phyloP scores from a whole-genome alignment of 2,329 filamentous ascomycete genomes.

The Bipolaris oryzae region DNA sequence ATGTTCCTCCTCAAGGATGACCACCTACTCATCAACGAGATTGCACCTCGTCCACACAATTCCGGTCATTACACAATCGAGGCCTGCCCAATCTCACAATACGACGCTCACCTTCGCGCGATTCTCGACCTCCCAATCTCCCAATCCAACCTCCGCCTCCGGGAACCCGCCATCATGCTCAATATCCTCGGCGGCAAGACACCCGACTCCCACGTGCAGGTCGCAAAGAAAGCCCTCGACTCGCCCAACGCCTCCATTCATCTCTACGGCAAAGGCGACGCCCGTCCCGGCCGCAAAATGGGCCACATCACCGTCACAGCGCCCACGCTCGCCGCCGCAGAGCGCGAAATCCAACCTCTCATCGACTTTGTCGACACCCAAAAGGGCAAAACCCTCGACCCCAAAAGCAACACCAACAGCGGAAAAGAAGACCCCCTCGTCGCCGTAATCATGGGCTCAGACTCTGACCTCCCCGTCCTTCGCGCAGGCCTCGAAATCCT shows the following conservation, averaged over 20 bases:
- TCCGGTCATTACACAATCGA: conserved; percentile 96
- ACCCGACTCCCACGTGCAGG: conserved; percentile 66
- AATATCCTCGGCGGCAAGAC: conserved; percentile 57
- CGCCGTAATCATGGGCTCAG: conserved; percentile 82
- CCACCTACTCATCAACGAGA: conserved; percentile 80
- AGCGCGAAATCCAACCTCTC: conserved; percentile 71
- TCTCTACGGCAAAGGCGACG: conserved; percentile 86
- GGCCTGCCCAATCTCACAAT: conserved; percentile 87
- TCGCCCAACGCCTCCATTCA: conserved; percentile 71
- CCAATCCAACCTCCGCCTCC: conserved; percentile 60
- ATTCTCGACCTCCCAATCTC: conserved; percentile 72
- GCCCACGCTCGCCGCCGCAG: conserved; percentile 69
- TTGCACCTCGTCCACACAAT: conserved; percentile 84
- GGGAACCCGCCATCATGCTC: conserved; percentile 70
- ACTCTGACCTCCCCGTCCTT: conserved; percentile 75
- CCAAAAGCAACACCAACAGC: conserved; percentile 16
- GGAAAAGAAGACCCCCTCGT: conserved; percentile 61
- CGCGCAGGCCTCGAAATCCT: conserved; percentile 70
- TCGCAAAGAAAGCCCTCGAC: conserved; percentile 62
- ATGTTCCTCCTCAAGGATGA: conserved; percentile 84
- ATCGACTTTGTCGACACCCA: conserved; percentile 68
- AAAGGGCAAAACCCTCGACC: conserved; percentile 45
- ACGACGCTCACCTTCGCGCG: conserved; percentile 84
- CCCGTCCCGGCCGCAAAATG: conserved; percentile 90
- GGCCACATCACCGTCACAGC: conserved; percentile 88